Evolutionary conservation across 345 rosid genomes (phyloP).

Genomic region (Geranium brycei): DNA sequence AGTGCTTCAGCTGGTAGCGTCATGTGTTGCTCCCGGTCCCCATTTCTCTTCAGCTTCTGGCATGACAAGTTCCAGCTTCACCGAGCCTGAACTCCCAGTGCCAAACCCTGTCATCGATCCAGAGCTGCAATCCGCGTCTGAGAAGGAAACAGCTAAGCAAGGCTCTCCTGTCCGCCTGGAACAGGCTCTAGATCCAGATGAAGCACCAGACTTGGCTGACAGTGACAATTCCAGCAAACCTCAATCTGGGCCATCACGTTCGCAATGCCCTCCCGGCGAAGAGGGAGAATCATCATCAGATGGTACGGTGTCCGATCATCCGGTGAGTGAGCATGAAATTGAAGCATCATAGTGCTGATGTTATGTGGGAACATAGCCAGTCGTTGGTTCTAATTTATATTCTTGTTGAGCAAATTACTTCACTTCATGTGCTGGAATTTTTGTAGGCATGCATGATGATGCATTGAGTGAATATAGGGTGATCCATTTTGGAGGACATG

Average conservation of each 20-base stretch:
- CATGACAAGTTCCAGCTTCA: no score
- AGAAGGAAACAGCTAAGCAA: constrained; percentile 15
- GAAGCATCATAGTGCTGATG: constrained; percentile 14
- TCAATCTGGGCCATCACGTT: constrained; percentile 15
- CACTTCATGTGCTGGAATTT: no score
- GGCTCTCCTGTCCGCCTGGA: background rate
- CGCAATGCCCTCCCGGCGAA: no score
- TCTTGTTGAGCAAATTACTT: no score
- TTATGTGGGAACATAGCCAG: no score
- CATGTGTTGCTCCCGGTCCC: constrained; percentile 43
- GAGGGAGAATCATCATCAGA: constrained; percentile 28
- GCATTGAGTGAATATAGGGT: no score
- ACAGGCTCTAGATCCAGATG: no score
- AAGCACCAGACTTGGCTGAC: constrained; percentile 13
- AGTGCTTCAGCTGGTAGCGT: constrained; percentile 47
- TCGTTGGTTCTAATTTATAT: no score
- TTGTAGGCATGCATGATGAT: no score
- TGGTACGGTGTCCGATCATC: constrained; percentile 46
- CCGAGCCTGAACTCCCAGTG: constrained; percentile 13
- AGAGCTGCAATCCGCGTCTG: constrained; percentile 8
- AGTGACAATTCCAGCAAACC: constrained; percentile 42
- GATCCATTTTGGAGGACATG: no score
- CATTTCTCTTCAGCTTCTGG: no score
- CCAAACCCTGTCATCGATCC: constrained; percentile 19
- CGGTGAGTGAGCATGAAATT: constrained; percentile 18